phyloP scores from a whole-genome alignment of 441 rosid genomes.

The Gossypium aridum region DNA sequence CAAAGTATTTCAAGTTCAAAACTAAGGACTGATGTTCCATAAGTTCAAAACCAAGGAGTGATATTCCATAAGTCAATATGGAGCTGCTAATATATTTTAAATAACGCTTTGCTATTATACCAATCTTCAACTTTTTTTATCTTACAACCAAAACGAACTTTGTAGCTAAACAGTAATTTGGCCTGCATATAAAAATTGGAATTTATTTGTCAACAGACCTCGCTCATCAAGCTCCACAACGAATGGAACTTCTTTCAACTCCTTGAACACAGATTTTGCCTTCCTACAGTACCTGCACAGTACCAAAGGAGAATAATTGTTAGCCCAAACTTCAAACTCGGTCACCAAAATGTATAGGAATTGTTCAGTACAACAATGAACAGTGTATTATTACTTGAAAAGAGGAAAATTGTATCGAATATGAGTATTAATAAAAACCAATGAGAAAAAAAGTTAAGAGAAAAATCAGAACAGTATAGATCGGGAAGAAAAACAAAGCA shows the following conservation, averaged over 20 bases:
- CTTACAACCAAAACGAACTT: neutral
- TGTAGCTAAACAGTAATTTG: neutral
- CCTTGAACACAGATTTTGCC: constrained; percentile 71
- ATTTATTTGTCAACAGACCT: neutral
- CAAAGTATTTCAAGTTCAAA: neutral
- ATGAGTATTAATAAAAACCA: neutral
- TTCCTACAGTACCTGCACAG: constrained; percentile 58
- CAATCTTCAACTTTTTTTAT: neutral
- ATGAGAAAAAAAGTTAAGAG: neutral
- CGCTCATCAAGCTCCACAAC: constrained; percentile 43
- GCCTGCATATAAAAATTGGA: neutral
- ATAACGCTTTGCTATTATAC: neutral
- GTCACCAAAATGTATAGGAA: neutral
- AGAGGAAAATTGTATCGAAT: neutral
- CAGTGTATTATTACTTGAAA: neutral
- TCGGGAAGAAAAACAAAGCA: neutral
- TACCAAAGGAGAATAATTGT: neutral
- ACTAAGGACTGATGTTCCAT: too few species aligned
- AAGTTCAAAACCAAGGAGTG: neutral
- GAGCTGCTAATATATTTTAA: neutral
- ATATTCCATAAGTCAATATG: neutral
- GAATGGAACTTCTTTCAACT: constrained; percentile 52
- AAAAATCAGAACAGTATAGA: neutral
- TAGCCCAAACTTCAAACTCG: neutral
- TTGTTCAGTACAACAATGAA: neutral